Base-by-base conservation (phyloP, 2,329 filamentous ascomycete genomes). In the Monascus ruber region DNA sequence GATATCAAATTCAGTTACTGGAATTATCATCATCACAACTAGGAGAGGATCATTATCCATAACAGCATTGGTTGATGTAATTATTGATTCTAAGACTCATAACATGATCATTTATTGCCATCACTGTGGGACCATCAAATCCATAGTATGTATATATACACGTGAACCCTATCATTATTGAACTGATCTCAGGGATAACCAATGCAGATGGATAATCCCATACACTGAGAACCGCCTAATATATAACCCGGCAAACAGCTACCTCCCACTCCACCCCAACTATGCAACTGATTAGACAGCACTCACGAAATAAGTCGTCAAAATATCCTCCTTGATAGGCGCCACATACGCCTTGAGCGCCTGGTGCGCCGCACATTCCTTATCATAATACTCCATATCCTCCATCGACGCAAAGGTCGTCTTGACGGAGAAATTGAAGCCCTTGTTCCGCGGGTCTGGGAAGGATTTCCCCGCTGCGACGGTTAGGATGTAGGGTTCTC, bases 361-460 rank as follows among this genome's bases (percentile, higher is more conserved):
- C 41, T 61, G 61, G 48, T 80, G 76, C 27, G 74, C 74, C 47
- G 65, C 66, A 47, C 74, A 77, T 36, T 71, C 66, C 6, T 67
- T 65, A 55, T 85, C 81, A 56, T 83, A 85, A 63, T 74, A 85
- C 48, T 74, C 68, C 74, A 85, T 77, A 56, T 85, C 81, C 8
- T 79, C 79, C 39, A 77, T 51, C 42, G 63, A 78, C 34, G 72
- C 70, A 53, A 85, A 85, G 35, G 74, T 72, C 32, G 73, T 77
- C 56, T 77, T 73, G 36, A 73, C 74, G 10, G 76, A 69, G 38
- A 85, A 52, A 5, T 77, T 84, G 65, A 72, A 84, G 33, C 80
- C 81, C 57, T 81, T 73, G 47, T 69, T 71, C 26, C 79, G 74
- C 11, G 72, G 64, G 49, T 83, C 77, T 6, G 71, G 66, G 45